Percentiles rank a stretch among this genome's conserved stretches.
Evolutionary conservation across 2,329 filamentous ascomycete species (phyloP).

Genomic region (Botrytis paeoniae): DNA sequence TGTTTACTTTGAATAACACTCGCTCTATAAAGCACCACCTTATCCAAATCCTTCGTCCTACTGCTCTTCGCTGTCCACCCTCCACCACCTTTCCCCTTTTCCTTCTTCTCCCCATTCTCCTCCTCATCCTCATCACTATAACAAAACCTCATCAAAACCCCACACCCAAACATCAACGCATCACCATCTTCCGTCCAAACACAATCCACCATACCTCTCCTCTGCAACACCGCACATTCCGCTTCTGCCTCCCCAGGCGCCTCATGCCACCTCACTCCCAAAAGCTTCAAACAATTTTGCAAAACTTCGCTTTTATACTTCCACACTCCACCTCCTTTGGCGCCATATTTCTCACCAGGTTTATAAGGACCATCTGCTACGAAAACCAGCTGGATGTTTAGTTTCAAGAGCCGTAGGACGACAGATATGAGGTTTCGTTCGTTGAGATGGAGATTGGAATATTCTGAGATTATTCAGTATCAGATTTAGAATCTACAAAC

Average conservation of each 20-base stretch:
- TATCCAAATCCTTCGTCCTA: slow-evolving; percentile 10
- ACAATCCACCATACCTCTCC: slow-evolving; percentile 76
- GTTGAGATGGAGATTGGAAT: not conserved
- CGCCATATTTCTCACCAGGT: slow-evolving; percentile 54
- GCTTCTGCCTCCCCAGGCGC: slow-evolving; percentile 93
- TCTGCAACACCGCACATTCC: slow-evolving; percentile 82
- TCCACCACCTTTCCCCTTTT: slow-evolving; percentile 13
- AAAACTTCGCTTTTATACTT: slow-evolving; percentile 41
- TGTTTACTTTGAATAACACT: slow-evolving; percentile 18
- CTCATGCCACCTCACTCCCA: slow-evolving; percentile 77
- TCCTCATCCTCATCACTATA: not conserved
- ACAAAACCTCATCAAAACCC: slow-evolving; percentile 39
- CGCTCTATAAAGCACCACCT: slow-evolving; percentile 20
- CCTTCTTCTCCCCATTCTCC: not conserved
- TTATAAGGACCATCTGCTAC: slow-evolving; percentile 79
- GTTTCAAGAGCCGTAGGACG: slow-evolving; percentile 67
- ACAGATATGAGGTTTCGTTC: slow-evolving; percentile 67
- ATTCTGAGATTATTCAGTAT: not conserved
- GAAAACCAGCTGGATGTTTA: slow-evolving; percentile 77
- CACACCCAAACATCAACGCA: slow-evolving; percentile 82
- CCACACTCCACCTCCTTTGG: not conserved
- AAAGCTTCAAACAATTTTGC: slow-evolving; percentile 62
- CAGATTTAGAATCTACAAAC: not conserved
- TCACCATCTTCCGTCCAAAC: slow-evolving; percentile 94
- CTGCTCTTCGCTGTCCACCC: slow-evolving; percentile 16